These are phyloP conservation scores for Backusella parvicylindrica DNA, from an alignment of 192 early-diverging fungal genomes.

Conservation along the genomic window DNA sequence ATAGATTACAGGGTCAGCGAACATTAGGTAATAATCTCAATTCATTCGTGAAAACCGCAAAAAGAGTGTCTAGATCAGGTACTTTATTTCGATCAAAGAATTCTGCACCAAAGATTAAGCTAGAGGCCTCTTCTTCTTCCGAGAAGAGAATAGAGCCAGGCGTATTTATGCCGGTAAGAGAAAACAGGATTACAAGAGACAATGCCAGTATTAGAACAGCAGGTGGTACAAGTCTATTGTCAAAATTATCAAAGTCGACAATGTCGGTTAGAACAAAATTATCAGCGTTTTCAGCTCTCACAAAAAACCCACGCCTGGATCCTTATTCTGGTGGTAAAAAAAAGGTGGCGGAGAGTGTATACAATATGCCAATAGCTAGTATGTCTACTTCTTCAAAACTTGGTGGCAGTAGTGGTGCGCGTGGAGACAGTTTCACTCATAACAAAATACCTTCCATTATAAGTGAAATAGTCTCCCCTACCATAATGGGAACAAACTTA, in stretches of 20 bases:
- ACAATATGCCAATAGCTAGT: conserved; percentile 18
- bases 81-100: conserved; percentile 6
- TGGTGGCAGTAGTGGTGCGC: neutral
- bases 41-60: neutral
- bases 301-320: conserved; percentile 6
- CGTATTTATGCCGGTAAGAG: neutral
- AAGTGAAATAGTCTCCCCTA: neutral
- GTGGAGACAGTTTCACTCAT: conserved; percentile 21
- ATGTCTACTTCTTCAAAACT: neutral
- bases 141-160: neutral
- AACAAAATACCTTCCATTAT: conserved; percentile 3
- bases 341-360: conserved; percentile 26
- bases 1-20: neutral
- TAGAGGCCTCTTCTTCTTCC: neutral
- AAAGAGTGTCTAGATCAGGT: neutral
- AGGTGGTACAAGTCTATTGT: conserved; percentile 17
- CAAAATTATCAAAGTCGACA: conserved; percentile 23
- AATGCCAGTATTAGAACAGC: conserved; percentile 6
- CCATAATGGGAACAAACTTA: neutral
- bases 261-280: conserved; percentile 24
- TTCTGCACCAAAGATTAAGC: neutral
- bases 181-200: conserved; percentile 4
- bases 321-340: neutral
- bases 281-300: conserved; percentile 16
- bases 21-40: neutral